These are phyloP conservation scores for Chaetomium globosum DNA, from an alignment of 2,329 filamentous ascomycete genomes.

Conservation along the genomic window DNA sequence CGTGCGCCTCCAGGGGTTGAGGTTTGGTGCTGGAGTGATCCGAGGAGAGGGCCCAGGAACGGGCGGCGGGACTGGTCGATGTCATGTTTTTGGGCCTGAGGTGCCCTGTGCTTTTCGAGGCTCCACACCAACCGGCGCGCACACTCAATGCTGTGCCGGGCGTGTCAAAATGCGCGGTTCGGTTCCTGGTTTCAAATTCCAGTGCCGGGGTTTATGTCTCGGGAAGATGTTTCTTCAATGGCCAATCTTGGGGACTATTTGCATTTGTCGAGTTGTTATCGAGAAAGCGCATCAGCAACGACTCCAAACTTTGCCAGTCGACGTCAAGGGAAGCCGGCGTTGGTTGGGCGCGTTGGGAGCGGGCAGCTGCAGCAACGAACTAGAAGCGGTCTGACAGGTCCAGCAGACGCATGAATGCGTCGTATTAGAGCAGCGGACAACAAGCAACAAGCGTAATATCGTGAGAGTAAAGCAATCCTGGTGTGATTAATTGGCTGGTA, in stretches of 20 bases:
- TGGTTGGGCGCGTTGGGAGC: constrained; percentile 19
- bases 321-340: background rate
- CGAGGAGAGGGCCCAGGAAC: constrained; percentile 14
- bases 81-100: constrained; percentile 31
- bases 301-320: constrained; percentile 6
- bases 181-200: constrained; percentile 17
- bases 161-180: constrained; percentile 20
- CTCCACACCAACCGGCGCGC: constrained; percentile 24
- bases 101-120: constrained; percentile 22
- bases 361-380: constrained; percentile 8
- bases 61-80: constrained; percentile 34
- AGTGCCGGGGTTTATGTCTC: constrained; percentile 20
- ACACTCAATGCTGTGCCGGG: constrained; percentile 19
- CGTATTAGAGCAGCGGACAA: background rate
- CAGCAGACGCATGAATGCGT: background rate
- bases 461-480: background rate
- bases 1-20: constrained; percentile 16
- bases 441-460: background rate
- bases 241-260: constrained; percentile 18
- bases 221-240: constrained; percentile 11
- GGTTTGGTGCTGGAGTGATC: constrained; percentile 23
- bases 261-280: constrained; percentile 28
- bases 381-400: background rate
- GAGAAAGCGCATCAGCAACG: constrained; percentile 17
- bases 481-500: background rate